Evolutionary conservation across 2,329 filamentous ascomycete genomes (phyloP).

Genomic region (Passalora sequoiae): DNA sequence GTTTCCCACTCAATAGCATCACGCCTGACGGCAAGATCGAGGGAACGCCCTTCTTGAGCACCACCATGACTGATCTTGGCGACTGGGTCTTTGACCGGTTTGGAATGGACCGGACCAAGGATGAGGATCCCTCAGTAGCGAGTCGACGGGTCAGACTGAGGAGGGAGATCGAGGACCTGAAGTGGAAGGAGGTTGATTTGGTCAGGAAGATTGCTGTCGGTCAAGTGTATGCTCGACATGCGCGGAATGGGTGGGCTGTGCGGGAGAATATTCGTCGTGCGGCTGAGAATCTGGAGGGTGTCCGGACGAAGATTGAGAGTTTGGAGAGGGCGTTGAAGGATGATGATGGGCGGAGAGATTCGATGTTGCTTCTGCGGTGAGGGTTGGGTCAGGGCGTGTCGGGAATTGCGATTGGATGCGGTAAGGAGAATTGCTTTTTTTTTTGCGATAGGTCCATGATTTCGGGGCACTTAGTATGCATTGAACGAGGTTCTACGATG

Average conservation of each 20-base stretch:
- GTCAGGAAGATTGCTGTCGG: background rate
- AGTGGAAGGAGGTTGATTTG: background rate
- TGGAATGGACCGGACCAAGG: no score
- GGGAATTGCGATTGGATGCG: no score
- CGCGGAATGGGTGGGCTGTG: background rate
- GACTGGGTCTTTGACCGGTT: no score
- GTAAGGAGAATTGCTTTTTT: no score
- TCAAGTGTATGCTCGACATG: background rate
- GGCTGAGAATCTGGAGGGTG: background rate
- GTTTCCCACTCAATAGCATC: background rate
- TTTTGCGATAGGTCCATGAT: no score
- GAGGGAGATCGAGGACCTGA: background rate
- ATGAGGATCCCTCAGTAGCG: no score
- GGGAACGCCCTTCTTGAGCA: no score
- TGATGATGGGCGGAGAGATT: background rate
- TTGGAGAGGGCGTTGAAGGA: background rate
- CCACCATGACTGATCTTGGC: no score
- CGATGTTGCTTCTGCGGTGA: no score
- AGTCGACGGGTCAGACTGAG: background rate
- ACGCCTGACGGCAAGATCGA: background rate
- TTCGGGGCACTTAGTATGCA: no score
- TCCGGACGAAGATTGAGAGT: background rate
- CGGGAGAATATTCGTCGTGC: background rate
- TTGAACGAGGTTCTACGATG: no score
- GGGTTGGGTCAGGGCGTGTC: no score